phyloP scores from a whole-genome alignment of 805 yeast species.

The Lachancea nothofagi region DNA sequence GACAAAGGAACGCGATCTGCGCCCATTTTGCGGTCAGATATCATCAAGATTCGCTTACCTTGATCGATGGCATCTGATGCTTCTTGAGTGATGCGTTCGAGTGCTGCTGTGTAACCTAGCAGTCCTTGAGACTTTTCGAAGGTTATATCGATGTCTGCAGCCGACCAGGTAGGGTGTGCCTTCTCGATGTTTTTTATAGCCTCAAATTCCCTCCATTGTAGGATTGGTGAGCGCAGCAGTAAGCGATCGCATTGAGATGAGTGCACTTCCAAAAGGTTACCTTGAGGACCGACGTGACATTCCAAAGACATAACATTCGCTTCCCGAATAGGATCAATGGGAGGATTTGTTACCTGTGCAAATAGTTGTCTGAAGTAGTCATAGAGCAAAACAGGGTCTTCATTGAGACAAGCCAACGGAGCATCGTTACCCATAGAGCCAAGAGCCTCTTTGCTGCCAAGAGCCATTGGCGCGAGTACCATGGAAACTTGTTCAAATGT shows the following conservation, averaged over 20 bases:
- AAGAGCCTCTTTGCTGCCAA: constrained; percentile 84
- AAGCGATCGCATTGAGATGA: constrained; percentile 88
- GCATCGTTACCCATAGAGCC: constrained; percentile 99
- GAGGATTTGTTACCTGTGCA: constrained; percentile 98
- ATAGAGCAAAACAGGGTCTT: constrained; percentile 83
- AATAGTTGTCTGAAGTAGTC: constrained; percentile 94
- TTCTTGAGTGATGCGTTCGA: constrained; percentile 80
- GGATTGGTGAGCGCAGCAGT: constrained; percentile 74
- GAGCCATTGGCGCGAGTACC: constrained; percentile 88
- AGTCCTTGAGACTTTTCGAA: constrained; percentile 79
- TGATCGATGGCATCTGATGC: constrained; percentile 81
- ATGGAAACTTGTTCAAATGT: constrained; percentile 87
- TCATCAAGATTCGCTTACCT: constrained; percentile 65
- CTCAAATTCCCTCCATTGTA: constrained; percentile 63
- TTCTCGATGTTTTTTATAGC: constrained; percentile 68
- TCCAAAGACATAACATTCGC: constrained; percentile 94
- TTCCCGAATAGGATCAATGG: constrained; percentile 97
- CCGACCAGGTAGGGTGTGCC: constrained; percentile 84
- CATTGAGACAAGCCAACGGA: constrained; percentile 89
- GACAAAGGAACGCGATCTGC: constrained; percentile 71
- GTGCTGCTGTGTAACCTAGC: constrained; percentile 75
- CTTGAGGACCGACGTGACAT: constrained; percentile 98
- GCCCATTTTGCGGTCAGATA: constrained; percentile 64
- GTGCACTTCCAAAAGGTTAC: constrained; percentile 77
- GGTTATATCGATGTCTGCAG: constrained; percentile 79